Evolutionary conservation across 1,139 yeast species (phyloP).

Genomic region (Petasospora fabianii): DNA sequence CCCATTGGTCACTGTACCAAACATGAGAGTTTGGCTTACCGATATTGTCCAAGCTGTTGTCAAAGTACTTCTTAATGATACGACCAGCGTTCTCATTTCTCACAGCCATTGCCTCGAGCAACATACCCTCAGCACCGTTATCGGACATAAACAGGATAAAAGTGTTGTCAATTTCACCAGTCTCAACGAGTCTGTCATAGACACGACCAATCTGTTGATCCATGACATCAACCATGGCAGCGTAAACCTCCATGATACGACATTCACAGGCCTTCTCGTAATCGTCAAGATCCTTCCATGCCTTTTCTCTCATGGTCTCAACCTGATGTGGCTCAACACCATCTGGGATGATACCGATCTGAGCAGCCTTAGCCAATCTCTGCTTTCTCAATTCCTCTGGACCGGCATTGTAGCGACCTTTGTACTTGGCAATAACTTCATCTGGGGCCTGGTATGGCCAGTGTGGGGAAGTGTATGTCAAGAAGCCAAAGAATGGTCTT

Average conservation of each 20-base stretch:
- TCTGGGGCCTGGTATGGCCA: conserved; percentile 61
- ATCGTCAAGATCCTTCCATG: conserved; percentile 33
- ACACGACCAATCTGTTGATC: conserved; percentile 49
- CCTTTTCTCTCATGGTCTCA: conserved; percentile 37
- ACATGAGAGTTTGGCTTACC: conserved; percentile 47
- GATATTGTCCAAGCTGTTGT: conserved; percentile 44
- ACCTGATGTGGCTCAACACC: conserved; percentile 42
- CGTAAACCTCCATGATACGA: conserved; percentile 51
- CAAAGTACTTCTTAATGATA: conserved; percentile 31
- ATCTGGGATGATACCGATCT: conserved; percentile 43
- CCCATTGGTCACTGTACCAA: conserved; percentile 58
- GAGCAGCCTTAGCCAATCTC: conserved; percentile 38
- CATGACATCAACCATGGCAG: conserved; percentile 57
- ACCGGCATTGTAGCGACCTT: conserved; percentile 47
- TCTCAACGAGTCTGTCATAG: conserved; percentile 36
- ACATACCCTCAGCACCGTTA: conserved; percentile 60
- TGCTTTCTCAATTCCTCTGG: conserved; percentile 41
- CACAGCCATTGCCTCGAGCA: conserved; percentile 51
- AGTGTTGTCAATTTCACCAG: conserved; percentile 48
- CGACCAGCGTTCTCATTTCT: conserved; percentile 27
- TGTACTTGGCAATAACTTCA: conserved; percentile 43
- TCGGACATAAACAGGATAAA: conserved; percentile 55
- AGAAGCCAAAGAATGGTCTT: conserved; percentile 48
- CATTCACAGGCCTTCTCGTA: conserved; percentile 36
- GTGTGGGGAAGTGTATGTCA: conserved; percentile 59